These are phyloP conservation scores for Saraca asoca DNA, from an alignment of 331 rosid genomes.

Conservation along the genomic window DNA sequence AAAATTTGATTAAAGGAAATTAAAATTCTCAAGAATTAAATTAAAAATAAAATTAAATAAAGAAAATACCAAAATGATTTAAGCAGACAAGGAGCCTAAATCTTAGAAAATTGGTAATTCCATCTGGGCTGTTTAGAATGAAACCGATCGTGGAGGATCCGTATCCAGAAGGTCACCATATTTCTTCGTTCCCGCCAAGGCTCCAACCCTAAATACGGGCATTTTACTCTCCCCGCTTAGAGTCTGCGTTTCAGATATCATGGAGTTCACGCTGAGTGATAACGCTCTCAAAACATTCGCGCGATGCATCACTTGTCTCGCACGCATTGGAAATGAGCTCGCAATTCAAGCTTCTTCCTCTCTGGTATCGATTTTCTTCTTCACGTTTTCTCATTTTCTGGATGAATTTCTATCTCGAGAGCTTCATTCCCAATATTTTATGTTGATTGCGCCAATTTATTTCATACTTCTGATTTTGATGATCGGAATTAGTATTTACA, in stretches of 20 bases:
- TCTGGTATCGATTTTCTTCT: constrained; percentile 48
- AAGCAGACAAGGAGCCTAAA: too few relatives aligned
- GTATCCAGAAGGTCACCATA: too few relatives aligned
- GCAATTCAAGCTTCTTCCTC: constrained; percentile 82
- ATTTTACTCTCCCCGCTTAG: not conserved
- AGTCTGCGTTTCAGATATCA: constrained; percentile 2
- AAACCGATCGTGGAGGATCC: too few relatives aligned
- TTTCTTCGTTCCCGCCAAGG: constrained; percentile 57
- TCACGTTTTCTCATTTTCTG: constrained; percentile 1
- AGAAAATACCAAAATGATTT: too few relatives aligned
- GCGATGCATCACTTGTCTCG: constrained; percentile 84
- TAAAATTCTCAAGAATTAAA: too few relatives aligned
- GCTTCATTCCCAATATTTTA: not conserved
- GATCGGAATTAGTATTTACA: not conserved
- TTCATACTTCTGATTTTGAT: not conserved
- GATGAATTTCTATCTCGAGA: not conserved
- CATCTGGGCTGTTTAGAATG: too few relatives aligned
- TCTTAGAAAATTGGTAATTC: too few relatives aligned
- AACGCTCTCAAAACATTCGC: constrained; percentile 79
- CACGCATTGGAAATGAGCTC: constrained; percentile 89
- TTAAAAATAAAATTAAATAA: too few relatives aligned
- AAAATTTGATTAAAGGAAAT: too few relatives aligned
- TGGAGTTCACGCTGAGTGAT: constrained; percentile 74
- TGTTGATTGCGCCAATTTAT: not conserved
- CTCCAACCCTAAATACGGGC: constrained; percentile 27